Evolutionary conservation across 2,329 filamentous ascomycete genomes (phyloP).

Genomic region (Pseudogymnoascus sp.): DNA sequence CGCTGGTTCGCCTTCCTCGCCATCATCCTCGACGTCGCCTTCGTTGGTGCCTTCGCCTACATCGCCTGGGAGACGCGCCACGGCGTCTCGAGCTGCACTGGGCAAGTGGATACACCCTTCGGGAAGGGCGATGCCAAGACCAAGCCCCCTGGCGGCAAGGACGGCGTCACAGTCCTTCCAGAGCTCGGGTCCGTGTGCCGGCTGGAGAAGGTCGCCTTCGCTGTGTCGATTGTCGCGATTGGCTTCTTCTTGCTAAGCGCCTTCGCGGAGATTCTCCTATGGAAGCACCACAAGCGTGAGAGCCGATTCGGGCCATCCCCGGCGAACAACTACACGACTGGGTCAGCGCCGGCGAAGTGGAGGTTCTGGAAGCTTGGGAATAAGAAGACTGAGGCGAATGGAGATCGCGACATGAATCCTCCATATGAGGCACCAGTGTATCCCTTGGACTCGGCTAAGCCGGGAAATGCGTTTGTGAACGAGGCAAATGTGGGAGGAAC

Average conservation of each 20-base stretch:
- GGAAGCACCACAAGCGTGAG: constrained; percentile 65
- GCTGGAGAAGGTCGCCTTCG: constrained; percentile 69
- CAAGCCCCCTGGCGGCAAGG: constrained; percentile 15
- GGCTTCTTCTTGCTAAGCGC: constrained; percentile 71
- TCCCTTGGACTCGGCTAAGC: neutral
- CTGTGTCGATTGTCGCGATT: constrained; percentile 68
- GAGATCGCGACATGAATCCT: neutral
- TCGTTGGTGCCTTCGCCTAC: constrained; percentile 72
- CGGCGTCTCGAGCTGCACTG: constrained; percentile 60
- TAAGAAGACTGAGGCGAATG: neutral
- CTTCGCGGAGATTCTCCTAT: constrained; percentile 59
- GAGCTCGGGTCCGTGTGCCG: constrained; percentile 58
- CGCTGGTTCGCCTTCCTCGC: constrained; percentile 65
- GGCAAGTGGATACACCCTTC: constrained; percentile 58
- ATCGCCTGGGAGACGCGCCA: constrained; percentile 67
- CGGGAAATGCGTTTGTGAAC: neutral
- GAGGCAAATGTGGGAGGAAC: neutral
- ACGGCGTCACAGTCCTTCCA: constrained; percentile 33
- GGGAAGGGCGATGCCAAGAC: constrained; percentile 53
- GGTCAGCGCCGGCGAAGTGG: constrained; percentile 36
- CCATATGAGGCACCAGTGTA: neutral
- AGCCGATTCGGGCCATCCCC: constrained; percentile 63
- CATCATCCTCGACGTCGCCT: constrained; percentile 69
- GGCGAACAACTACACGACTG: constrained; percentile 60
- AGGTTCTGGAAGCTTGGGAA: neutral